A percentile compares a stretch with the other conserved stretches of the same genome.
Conservation (phyloP, 768 basidiomycete species). For the Boletus coccyginus region DNA sequence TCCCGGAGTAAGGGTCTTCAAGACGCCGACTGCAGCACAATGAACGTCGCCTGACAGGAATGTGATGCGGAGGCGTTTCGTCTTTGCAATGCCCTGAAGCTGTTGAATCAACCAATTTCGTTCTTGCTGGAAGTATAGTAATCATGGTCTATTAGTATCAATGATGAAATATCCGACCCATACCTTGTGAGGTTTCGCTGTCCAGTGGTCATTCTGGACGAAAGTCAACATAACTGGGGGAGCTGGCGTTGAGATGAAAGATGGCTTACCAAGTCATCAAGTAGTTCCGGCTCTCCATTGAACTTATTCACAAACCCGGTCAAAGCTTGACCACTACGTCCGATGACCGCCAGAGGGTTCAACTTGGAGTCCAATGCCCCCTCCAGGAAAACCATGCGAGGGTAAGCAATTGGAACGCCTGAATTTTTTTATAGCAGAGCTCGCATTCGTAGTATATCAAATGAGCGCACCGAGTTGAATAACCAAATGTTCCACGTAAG, state of each 20-base stretch:
- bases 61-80: slow-evolving; percentile 67
- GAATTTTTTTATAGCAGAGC: background rate
- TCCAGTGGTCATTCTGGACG: slow-evolving; percentile 89
- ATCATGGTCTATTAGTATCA: background rate
- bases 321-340: slow-evolving; percentile 64
- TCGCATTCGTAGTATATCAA: background rate
- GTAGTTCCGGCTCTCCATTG: slow-evolving; percentile 87
- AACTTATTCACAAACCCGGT: slow-evolving; percentile 87
- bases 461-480: slow-evolving; percentile 64
- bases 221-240: slow-evolving; percentile 44
- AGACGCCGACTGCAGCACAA: slow-evolving; percentile 76
- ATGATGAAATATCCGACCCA: background rate
- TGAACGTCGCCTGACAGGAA: slow-evolving; percentile 95
- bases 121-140: slow-evolving; percentile 57
- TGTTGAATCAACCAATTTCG: slow-evolving; percentile 85
- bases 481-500: slow-evolving; percentile 74
- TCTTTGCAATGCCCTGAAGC: slow-evolving; percentile 68
- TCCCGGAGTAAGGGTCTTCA: slow-evolving; percentile 61
- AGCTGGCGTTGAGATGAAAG: slow-evolving; percentile 24
- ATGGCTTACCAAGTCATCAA: slow-evolving; percentile 78
- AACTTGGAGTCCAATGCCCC: slow-evolving; percentile 72
- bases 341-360: slow-evolving; percentile 81
- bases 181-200: slow-evolving; percentile 76
- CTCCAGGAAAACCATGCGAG: slow-evolving; percentile 90
- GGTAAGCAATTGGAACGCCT: slow-evolving; percentile 88